Percentiles rank a stretch among this genome's conserved stretches.
These are phyloP conservation scores for Aspergillus hiratsukae DNA, from an alignment of 2,329 filamentous ascomycete genomes.

Conservation along the genomic window DNA sequence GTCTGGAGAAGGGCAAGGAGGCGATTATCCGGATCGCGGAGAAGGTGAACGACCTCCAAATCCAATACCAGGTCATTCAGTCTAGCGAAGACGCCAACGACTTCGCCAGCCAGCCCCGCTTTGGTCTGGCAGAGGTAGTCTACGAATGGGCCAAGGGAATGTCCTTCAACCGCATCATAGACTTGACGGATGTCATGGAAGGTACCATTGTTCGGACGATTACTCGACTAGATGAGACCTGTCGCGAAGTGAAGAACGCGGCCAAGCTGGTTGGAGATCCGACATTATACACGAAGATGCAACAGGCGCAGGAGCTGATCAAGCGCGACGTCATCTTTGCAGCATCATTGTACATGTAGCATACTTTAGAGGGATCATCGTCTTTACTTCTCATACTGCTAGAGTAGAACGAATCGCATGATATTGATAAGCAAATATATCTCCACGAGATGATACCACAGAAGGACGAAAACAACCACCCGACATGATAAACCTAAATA, in stretches of 20 bases:
- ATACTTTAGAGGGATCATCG: neutral
- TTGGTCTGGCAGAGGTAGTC: slow-evolving; percentile 94
- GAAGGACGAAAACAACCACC: neutral
- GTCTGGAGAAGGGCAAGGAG: slow-evolving; percentile 74
- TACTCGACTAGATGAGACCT: slow-evolving; percentile 90
- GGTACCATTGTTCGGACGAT: slow-evolving; percentile 96
- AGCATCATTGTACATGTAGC: slow-evolving; percentile 78
- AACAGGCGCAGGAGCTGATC: slow-evolving; percentile 94
- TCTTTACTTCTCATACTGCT: neutral
- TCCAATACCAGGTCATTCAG: slow-evolving; percentile 84
- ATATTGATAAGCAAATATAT: neutral
- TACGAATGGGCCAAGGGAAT: slow-evolving; percentile 98
- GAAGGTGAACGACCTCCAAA: slow-evolving; percentile 87
- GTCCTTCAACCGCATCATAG: slow-evolving; percentile 97
- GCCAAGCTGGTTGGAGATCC: slow-evolving; percentile 94
- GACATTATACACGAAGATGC: slow-evolving; percentile 91
- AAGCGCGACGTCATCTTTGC: slow-evolving; percentile 92
- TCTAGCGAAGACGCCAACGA: slow-evolving; percentile 88
- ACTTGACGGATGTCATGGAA: slow-evolving; percentile 92
- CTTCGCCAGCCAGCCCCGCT: slow-evolving; percentile 79
- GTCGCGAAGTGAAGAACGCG: slow-evolving; percentile 94
- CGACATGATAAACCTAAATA: neutral
- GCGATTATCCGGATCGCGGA: slow-evolving; percentile 88
- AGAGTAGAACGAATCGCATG: neutral
- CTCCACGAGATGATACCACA: neutral